Evolutionary conservation across 352 stramenopile genomes (phyloP).

Genomic region (Phytophthora meadii): DNA sequence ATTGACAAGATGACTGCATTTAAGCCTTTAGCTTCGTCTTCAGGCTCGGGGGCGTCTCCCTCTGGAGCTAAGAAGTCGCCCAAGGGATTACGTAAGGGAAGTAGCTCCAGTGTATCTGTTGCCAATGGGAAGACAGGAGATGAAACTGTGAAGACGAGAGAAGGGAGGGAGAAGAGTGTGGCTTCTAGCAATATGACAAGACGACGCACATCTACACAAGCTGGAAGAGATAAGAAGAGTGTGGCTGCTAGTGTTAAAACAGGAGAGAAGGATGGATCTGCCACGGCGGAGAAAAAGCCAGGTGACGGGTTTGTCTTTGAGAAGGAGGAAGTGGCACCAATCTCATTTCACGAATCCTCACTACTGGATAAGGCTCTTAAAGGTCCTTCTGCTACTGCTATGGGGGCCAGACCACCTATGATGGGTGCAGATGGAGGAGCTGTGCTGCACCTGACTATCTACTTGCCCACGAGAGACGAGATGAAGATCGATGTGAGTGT

Average conservation of each 20-base stretch:
- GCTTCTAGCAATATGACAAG: conserved; percentile 24
- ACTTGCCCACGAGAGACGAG: conserved; percentile 81
- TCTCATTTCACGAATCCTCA: conserved; percentile 76
- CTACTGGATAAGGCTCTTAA: conserved; percentile 84
- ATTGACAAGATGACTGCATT: conserved; percentile 88
- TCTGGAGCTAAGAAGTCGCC: conserved; percentile 56
- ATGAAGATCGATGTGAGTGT: conserved; percentile 87
- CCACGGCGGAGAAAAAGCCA: conserved; percentile 25
- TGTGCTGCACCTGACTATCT: conserved; percentile 87
- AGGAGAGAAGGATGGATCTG: conserved; percentile 15
- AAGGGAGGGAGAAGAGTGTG: conserved; percentile 36
- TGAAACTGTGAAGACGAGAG: conserved; percentile 26
- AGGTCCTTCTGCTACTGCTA: conserved; percentile 44
- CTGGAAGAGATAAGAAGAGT: conserved; percentile 37
- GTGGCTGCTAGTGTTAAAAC: conserved; percentile 24
- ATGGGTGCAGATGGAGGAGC: conserved; percentile 70
- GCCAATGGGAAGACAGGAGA: conserved; percentile 22
- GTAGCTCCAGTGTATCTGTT: conserved; percentile 10
- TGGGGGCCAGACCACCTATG: conserved; percentile 63
- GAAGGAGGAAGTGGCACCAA: conserved; percentile 65
- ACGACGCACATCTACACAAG: conserved; percentile 37
- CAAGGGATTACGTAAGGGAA: conserved; percentile 39
- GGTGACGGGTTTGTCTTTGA: conserved; percentile 72
- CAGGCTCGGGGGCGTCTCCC: conserved; percentile 7
- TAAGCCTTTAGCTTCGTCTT: conserved; percentile 49